Base-by-base conservation (phyloP, 2,329 filamentous ascomycete species). In the Alternaria infectoria region DNA sequence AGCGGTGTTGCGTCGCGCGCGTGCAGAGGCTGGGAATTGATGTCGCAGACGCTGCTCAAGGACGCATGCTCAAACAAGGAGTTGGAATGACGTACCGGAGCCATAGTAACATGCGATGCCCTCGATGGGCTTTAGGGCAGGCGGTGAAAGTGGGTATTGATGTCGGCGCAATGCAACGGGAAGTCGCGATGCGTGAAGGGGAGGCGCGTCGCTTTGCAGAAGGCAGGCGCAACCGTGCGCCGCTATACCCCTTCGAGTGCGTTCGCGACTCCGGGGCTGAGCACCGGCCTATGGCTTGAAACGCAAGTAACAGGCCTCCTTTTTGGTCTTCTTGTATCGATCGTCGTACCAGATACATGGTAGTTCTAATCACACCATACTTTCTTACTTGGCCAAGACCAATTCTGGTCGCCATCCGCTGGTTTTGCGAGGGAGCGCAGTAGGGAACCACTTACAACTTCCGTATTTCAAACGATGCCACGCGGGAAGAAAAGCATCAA, bases 161-260 rank as follows among this genome's bases (percentile, higher is more conserved):
- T 65, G 69, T 64, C 65, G 66, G 65, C 68, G 69, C 65, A 61
- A 60, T 65, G 67, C 62, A 59, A 58, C 70, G 69, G 72, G 73
- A 72, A 72, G 74, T 74, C 68, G 72, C 74, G 70, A 66, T 71
- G 76, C 63, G 69, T 74, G 72, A 73, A 72, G 67, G 59, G 70
- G 63, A 76, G 68, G 72, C 76, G 76, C 75, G 76, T 72, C 63
- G 50, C 54, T 58, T 65, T 70, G 70, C 68, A 69, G 69, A 67
- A 65, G 66, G 70, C 62, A 70, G 70, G 67, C 66, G 67, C 65
- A 66, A 68, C 67, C 59, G 66, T 71, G 72, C 71, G 65, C 66
- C 52, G 28, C 65, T 59, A 68, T 40, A 54, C 62, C 57, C 19
- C 17, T 60, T 66, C 55, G 25, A 54, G 60, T 26, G 13, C 32